These are phyloP conservation scores for Metarhizium album DNA, from an alignment of 2,329 filamentous ascomycete species.

Conservation along the genomic window DNA sequence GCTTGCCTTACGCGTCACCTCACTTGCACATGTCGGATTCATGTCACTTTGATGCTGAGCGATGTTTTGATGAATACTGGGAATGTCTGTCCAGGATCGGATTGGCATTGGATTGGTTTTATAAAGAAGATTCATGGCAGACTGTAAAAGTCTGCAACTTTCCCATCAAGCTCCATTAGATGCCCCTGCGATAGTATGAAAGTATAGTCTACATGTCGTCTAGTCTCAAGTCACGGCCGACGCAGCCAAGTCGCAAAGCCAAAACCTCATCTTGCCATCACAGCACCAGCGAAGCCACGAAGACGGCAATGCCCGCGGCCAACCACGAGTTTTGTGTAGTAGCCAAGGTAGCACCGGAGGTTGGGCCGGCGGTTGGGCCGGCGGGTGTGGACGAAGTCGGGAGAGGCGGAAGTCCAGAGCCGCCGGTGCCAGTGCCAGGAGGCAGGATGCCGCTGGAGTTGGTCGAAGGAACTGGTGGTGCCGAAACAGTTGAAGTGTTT, in stretches of 20 bases:
- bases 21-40: not conserved
- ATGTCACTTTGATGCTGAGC: not conserved
- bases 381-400: not conserved
- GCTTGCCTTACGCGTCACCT: too few relatives aligned
- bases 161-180: not conserved
- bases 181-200: not conserved
- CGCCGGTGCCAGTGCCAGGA: not conserved
- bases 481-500: not conserved
- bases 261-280: not conserved
- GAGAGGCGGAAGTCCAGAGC: slow-evolving; percentile 1
- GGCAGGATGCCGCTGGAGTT: slow-evolving; percentile 1
- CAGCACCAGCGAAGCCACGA: slow-evolving; percentile 4
- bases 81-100: not conserved
- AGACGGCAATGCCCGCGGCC: slow-evolving; percentile 7
- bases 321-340: slow-evolving; percentile 7
- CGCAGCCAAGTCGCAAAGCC: not conserved
- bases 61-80: not conserved
- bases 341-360: slow-evolving; percentile 1
- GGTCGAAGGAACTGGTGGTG: not conserved
- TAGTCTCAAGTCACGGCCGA: not conserved
- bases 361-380: not conserved
- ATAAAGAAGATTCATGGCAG: not conserved
- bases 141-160: not conserved
- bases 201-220: not conserved
- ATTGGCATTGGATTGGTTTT: not conserved